Evolutionary conservation across 768 basidiomycete species (phyloP), one percentile per base, ranked within the genome.

Genomic region (Ramaria rubella): DNA sequence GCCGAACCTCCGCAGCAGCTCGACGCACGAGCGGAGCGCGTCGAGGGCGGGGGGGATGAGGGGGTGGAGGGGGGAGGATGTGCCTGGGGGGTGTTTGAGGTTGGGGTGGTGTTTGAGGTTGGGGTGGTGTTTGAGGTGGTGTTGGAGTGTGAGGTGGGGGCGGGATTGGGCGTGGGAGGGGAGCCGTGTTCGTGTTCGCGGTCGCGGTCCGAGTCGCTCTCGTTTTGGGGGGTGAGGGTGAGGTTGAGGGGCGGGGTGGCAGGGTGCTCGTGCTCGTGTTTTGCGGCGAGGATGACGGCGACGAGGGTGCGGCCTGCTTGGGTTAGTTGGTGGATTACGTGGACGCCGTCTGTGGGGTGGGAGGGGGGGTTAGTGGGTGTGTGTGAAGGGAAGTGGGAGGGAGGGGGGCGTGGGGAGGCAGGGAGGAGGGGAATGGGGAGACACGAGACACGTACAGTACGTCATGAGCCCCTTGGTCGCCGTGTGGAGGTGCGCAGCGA

Each of bases 271-370:
- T 76, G 75, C 51, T 90, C 87, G n/a, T 81, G 81, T 65, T 91
- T 89, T 73, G 91, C 93, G 67, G 90, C 90, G 50, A 95, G 76
- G 24, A 95, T 76, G 59, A 94, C 81, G 14, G 91, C 90, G 53
- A 95, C 82, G 17, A 96, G 77, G 2, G 94, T 94, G 49, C 94
- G 81, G 7, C 94, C 94, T 23, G 93, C 93, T 66, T 94, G 92
- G 3, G 93, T 94, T 58, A 95, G 75, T 68, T 96, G 94, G 67
- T 96, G 93, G 45, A 96, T 95, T 58, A 94, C 92, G 68, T 94
- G 92, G 1, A 95, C 92, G 2, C 93, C 93, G 69, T 93, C 91
- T 94, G 64, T 4, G 27, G 6, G 56, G 49, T 57, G 5, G 8
- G 12, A 57, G 31, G n/a, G n/a, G n/a, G n/a, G n/a, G n/a, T n/a